Percentiles rank a stretch among this genome's conserved stretches.
Conservation (phyloP, 1,284 basidiomycete species). For the Leccinum solheimii region DNA sequence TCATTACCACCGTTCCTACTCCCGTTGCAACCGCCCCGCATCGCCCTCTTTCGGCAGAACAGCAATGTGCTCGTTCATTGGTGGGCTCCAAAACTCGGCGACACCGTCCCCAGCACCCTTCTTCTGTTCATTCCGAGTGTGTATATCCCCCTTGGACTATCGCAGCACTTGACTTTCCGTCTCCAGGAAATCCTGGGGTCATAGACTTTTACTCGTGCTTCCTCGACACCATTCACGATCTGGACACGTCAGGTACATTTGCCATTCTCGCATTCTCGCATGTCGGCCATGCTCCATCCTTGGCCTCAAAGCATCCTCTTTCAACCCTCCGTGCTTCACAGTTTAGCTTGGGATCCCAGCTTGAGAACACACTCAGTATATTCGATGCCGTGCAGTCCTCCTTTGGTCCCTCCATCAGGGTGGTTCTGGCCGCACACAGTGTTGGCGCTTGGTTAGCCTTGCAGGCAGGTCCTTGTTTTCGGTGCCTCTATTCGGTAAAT, state of each 20-base stretch:
- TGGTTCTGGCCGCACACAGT: conserved; percentile 59
- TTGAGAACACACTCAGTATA: conserved; percentile 49
- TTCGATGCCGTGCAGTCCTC: conserved; percentile 43
- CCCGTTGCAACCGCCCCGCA: conserved; percentile 24
- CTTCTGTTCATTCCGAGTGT: conserved; percentile 62
- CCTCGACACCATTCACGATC: conserved; percentile 45
- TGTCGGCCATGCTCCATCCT: conserved; percentile 51
- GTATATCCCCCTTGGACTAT: background rate
- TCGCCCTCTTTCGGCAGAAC: conserved; percentile 42
- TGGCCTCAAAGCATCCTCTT: conserved; percentile 8
- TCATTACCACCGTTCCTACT: conserved; percentile 41
- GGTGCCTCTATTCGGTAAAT: background rate
- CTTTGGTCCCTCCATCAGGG: conserved; percentile 38
- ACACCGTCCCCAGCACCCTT: conserved; percentile 38
- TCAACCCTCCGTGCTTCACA: conserved; percentile 14
- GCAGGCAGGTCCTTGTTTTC: conserved; percentile 41
- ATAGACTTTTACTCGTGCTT: conserved; percentile 60
- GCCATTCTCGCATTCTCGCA: conserved; percentile 56
- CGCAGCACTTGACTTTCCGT: background rate
- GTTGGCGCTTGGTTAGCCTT: conserved; percentile 60
- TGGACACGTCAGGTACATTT: conserved; percentile 37
- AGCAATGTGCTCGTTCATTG: conserved; percentile 48
- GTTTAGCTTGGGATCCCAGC: conserved; percentile 44
- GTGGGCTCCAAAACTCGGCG: conserved; percentile 45
- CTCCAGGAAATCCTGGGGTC: conserved; percentile 57